Percentiles rank a stretch among this genome's conserved stretches.
Conservation (phyloP, 2,329 filamentous ascomycete genomes). For the Pyricularia sp. region DNA sequence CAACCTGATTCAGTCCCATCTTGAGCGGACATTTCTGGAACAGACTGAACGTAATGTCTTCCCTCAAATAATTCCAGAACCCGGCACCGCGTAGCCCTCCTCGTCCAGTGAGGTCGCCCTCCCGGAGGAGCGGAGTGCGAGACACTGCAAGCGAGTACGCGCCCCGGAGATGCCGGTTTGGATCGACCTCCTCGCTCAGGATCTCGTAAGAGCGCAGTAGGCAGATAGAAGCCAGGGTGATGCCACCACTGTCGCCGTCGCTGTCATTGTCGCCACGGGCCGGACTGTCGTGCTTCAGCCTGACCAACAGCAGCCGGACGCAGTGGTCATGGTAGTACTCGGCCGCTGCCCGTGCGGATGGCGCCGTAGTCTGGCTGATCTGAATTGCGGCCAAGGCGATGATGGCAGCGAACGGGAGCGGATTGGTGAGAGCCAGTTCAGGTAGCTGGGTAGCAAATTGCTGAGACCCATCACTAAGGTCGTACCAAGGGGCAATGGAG, state of each 20-base stretch:
- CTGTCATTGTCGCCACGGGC: not conserved
- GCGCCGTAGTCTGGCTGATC: not conserved
- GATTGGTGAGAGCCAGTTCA: not conserved
- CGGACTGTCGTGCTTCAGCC: not conserved
- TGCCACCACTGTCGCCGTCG: not conserved
- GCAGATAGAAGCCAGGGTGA: not conserved
- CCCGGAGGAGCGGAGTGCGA: not conserved
- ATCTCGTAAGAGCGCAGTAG: not conserved
- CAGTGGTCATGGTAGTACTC: not conserved
- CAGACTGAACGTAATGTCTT: not conserved
- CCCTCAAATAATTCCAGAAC: not conserved
- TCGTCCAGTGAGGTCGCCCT: not conserved
- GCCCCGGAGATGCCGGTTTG: not conserved
- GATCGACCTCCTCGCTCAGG: not conserved
- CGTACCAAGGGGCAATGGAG: not conserved
- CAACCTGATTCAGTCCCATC: not conserved
- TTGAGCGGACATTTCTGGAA: not conserved
- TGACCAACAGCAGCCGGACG: not conserved
- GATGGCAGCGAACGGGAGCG: not conserved
- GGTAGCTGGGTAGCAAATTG: not conserved
- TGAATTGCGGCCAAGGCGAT: not conserved
- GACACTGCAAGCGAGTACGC: not conserved
- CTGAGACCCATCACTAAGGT: not conserved
- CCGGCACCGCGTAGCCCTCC: not conserved
- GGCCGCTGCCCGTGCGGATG: not conserved